Evolutionary conservation across 345 rosid genomes (phyloP), one percentile per base, ranked within the genome.

Genomic region (Rhizophora mangle): DNA sequence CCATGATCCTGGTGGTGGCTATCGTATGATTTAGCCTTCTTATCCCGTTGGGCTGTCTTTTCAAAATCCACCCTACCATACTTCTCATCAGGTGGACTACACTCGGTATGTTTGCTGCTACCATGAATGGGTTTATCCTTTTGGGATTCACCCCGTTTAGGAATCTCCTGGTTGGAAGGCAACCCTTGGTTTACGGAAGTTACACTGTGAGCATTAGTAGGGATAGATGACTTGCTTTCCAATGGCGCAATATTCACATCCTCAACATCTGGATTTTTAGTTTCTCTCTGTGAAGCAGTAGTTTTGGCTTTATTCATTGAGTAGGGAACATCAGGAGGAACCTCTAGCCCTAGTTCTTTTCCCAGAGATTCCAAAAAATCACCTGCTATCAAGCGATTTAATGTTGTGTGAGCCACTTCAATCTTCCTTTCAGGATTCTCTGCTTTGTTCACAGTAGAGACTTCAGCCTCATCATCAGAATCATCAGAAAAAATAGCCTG

Each of bases 401-500:
- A 79, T 18, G 98, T 80, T 26, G 92, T 76, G 67, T 89, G 87
- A 8, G 97, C 97, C 51, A 85, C 94, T 75, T 87, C 88, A 61
- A 69, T 78, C 81, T 86, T 85, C 88, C 86, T 90, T 72, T 81
- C 85, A 1, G 87, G 81, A 70, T 88, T 83, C 71, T 78, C 92
- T 52, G 37, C 71, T 52, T 74, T 72, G 64, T 79, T 79, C 58
- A 61, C 68, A 53, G 55, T 67, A 37, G 80, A 7, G 46, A 70
- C 74, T 69, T 82, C 97, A 24, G 52, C 80, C 76, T 92, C 97
- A 56, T 84, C 94, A 67, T 89, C 96, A 26, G 96, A 90, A 70
- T 90, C 98, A 82, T 93, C 97, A 43, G 96, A 90, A 79, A 93
- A 93, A 72, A 93, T 93, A 64, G 98, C 96, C 98, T 92, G 80